A percentile compares a stretch with the other conserved stretches of the same genome.
Evolutionary conservation across 306 rosid species (phyloP).

Genomic region (Coriaria nepalensis): DNA sequence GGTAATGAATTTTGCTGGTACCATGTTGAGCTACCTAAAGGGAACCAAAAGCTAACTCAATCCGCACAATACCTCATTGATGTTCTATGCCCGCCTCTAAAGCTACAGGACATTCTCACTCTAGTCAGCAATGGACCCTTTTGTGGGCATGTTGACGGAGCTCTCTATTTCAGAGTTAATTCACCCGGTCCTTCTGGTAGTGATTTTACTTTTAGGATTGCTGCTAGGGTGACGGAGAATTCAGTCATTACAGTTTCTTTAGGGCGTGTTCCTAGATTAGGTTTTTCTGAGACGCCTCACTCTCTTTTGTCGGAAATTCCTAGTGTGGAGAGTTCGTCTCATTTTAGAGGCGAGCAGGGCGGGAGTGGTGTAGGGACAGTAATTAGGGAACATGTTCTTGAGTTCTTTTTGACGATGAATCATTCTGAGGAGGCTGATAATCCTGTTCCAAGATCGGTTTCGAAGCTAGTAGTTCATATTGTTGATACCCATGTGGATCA

Average conservation of each 20-base stretch:
- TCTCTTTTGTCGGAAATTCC: constrained; percentile 91
- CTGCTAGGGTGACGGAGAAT: constrained; percentile 74
- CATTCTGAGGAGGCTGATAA: constrained; percentile 98
- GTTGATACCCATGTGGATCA: constrained; percentile 91
- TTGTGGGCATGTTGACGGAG: constrained; percentile 88
- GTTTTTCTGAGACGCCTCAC: constrained; percentile 64
- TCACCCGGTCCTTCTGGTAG: constrained; percentile 91
- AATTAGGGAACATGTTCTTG: constrained; percentile 92
- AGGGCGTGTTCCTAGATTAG: constrained; percentile 93
- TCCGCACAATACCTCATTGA: constrained; percentile 77
- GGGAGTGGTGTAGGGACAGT: constrained; percentile 49
- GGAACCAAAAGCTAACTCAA: constrained; percentile 56
- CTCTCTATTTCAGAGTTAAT: constrained; percentile 82
- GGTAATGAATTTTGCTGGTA: constrained; percentile 88
- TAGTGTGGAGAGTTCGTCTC: constrained; percentile 53
- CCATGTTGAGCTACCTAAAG: constrained; percentile 88
- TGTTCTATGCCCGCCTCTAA: constrained; percentile 88
- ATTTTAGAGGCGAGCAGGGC: constrained; percentile 34
- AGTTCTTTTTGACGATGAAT: constrained; percentile 86
- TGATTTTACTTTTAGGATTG: constrained; percentile 76
- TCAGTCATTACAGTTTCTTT: constrained; percentile 77
- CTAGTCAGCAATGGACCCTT: constrained; percentile 98
- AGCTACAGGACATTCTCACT: constrained; percentile 89
- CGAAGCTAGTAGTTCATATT: constrained; percentile 80
- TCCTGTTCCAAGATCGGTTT: constrained; percentile 74